These are phyloP conservation scores for Lycium barbarum DNA, from an alignment of 257 asterid species.

Conservation along the genomic window DNA sequence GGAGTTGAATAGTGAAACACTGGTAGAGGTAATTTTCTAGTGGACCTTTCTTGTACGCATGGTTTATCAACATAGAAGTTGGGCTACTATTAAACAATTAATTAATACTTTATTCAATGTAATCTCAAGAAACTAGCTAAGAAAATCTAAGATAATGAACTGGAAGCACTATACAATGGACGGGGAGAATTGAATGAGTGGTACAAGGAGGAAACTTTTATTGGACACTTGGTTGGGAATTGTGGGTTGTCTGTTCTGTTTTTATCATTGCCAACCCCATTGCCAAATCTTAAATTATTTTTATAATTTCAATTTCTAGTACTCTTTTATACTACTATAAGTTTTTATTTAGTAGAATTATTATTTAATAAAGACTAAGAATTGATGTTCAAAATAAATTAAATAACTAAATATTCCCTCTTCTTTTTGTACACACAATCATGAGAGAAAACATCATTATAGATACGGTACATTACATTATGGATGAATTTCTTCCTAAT, in stretches of 20 bases:
- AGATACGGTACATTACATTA: not conserved
- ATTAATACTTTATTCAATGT: conserved; percentile 18
- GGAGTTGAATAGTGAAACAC: not conserved
- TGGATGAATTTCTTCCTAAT: not conserved
- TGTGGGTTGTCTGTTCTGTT: not conserved
- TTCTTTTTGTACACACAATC: not conserved
- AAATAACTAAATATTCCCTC: not conserved
- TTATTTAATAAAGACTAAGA: no score
- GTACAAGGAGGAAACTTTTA: not conserved
- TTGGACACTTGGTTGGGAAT: not conserved
- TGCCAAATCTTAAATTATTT: not conserved
- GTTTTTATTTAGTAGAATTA: no score
- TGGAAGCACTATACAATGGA: not conserved
- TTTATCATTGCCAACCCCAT: not conserved
- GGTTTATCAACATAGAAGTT: not conserved
- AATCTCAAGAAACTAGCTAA: not conserved
- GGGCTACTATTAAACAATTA: not conserved
- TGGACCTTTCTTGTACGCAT: not conserved
- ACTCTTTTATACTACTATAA: no score
- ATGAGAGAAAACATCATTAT: not conserved
- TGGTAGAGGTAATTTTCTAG: no score
- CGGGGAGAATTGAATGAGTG: not conserved
- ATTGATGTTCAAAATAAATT: no score
- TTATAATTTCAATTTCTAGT: not conserved
- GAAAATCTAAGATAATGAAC: not conserved